Evolutionary conservation across 768 basidiomycete species (phyloP).

Genomic region (Amanita muscaria): DNA sequence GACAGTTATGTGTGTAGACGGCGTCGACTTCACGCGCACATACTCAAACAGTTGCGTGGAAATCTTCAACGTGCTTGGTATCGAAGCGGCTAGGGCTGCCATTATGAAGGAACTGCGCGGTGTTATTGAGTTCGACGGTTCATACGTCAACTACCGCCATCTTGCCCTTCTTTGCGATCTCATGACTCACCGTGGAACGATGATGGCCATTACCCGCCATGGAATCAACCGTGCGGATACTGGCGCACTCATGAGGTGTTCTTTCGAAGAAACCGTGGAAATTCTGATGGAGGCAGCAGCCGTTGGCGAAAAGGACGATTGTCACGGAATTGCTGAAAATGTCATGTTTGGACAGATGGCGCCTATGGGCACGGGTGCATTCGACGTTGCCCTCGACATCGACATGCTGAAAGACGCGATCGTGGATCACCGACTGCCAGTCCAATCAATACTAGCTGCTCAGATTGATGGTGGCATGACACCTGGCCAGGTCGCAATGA

Average conservation of each 20-base stretch:
- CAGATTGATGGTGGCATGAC: slow-evolving; percentile 86
- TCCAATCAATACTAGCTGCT: slow-evolving; percentile 69
- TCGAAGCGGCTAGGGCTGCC: slow-evolving; percentile 92
- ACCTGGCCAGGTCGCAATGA: slow-evolving; percentile 88
- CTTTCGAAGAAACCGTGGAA: slow-evolving; percentile 99
- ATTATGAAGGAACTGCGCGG: slow-evolving; percentile 89
- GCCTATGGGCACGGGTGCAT: slow-evolving; percentile 98
- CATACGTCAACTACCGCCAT: slow-evolving; percentile 98
- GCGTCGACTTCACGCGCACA: slow-evolving; percentile 88
- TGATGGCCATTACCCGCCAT: slow-evolving; percentile 99
- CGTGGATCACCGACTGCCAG: slow-evolving; percentile 88
- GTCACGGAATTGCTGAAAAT: slow-evolving; percentile 97
- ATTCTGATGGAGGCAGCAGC: slow-evolving; percentile 98
- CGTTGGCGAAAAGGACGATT: slow-evolving; percentile 96
- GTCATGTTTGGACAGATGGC: slow-evolving; percentile 99
- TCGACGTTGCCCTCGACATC: slow-evolving; percentile 93
- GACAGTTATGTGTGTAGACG: slow-evolving; percentile 90
- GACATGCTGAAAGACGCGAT: slow-evolving; percentile 99
- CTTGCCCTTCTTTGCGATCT: slow-evolving; percentile 93
- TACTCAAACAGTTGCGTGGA: slow-evolving; percentile 97
- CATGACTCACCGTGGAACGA: slow-evolving; percentile 90
- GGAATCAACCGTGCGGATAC: slow-evolving; percentile 99
- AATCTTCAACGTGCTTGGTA: slow-evolving; percentile 89
- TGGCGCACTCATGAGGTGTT: slow-evolving; percentile 97
- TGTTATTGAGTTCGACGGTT: slow-evolving; percentile 99